Base-by-base conservation (phyloP, 2,329 filamentous ascomycete species). In the Colletotrichum costaricense region DNA sequence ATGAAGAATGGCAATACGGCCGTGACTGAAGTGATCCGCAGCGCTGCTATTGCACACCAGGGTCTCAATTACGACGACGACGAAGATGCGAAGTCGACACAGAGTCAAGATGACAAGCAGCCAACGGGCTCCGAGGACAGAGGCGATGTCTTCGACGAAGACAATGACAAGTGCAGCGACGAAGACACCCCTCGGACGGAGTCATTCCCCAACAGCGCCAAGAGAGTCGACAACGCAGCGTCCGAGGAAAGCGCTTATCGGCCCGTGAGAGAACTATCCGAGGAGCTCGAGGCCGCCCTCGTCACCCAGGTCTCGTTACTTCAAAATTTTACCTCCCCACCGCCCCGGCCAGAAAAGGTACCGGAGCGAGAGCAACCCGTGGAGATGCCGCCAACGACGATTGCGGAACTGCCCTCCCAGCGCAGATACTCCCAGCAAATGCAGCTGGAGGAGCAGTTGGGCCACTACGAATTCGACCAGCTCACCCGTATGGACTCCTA, bases 1-100 rank as follows among this genome's bases (percentile, higher is more conserved):
- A 77, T 82, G 65, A 75, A 78, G 16, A 76, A 77, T 3, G 80
- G 81, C 3, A 79, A 82, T 58, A 63, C 75, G 0, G 77, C 74
- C 5, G 77, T 82, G 19, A 76, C 76, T 4, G 74, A 77, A 16
- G 74, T 82, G 11, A 73, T 83, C 12, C 77, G 77, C 3, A 75
- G 76, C 46, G 78, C 78, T 9, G 77, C 77, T 14, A 77, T 65
- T 59, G 77, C 77, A n/a, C 76, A 76, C 11, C 79, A 80, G 63
- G 79, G 70, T 33, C 77, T 80, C 6, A 52, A 35, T 35, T 63
- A 63, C 22, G 77, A 73, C 63, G 80, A 81, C 49, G 80, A 80
- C 12, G 80, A 80, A 19, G 79, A 79, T 16, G 57, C 42, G 16
- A 52, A 46, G 22, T 33, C 38, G 22, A 26, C 22, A 26, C 69